Percentiles rank a stretch among this genome's conserved stretches.
Evolutionary conservation across 2,329 filamentous ascomycete genomes (phyloP).

Genomic region (Aspergillus piperis): DNA sequence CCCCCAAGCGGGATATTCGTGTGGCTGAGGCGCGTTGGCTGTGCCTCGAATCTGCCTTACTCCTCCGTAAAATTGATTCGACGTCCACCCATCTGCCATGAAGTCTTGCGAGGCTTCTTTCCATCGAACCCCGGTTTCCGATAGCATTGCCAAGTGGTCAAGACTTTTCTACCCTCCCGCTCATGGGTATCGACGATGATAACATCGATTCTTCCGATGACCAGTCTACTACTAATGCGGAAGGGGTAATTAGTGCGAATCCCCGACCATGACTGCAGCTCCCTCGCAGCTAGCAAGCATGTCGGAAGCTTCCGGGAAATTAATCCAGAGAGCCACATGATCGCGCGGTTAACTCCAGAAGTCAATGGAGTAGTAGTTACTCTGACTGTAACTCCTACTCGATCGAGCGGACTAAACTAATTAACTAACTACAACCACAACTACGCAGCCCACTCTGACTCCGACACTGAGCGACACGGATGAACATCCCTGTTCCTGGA

Average conservation of each 20-base stretch:
- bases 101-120: neutral
- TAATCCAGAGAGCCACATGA: neutral
- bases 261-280: no score
- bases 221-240: neutral
- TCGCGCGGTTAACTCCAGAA: neutral
- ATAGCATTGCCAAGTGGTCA: neutral
- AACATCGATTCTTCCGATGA: neutral
- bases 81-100: neutral
- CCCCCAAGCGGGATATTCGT: neutral
- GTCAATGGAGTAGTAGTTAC: no score
- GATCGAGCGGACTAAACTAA: no score
- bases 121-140: neutral
- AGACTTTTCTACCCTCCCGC: neutral
- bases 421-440: no score
- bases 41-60: neutral
- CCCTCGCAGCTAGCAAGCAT: no score
- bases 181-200: neutral
- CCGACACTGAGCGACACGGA: no score
- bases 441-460: no score
- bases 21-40: neutral
- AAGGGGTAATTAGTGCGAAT: neutral
- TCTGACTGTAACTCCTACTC: no score
- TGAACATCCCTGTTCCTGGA: no score
- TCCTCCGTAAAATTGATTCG: neutral
- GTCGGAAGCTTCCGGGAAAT: neutral